These are phyloP conservation scores for Wickerhamomyces canadensis DNA, from an alignment of 805 yeast species.

Conservation along the genomic window DNA sequence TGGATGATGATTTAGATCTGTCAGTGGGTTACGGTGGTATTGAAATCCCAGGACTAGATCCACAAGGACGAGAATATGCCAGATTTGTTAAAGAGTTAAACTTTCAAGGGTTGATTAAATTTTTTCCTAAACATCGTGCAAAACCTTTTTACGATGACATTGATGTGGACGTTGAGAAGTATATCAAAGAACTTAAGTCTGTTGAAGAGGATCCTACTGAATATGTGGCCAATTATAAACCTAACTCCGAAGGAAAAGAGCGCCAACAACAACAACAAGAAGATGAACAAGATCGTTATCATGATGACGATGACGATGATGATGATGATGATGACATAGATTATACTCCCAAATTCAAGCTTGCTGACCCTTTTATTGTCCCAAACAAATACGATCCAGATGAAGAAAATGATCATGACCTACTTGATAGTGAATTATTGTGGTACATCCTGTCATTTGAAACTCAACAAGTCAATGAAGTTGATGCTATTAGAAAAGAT, in stretches of 20 bases:
- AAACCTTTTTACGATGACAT: too few relatives aligned
- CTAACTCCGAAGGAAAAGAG: too few relatives aligned
- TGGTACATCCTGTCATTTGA: neutral
- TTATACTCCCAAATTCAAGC: too few relatives aligned
- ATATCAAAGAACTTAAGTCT: neutral
- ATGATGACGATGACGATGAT: neutral
- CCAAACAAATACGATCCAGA: neutral
- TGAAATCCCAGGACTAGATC: neutral
- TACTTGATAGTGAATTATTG: neutral
- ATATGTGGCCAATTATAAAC: too few relatives aligned
- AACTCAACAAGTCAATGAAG: neutral
- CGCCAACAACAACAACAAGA: too few relatives aligned
- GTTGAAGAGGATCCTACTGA: too few relatives aligned
- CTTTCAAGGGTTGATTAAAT: neutral
- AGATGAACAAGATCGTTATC: too few relatives aligned
- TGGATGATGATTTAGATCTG: conserved; percentile 1
- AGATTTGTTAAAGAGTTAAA: neutral
- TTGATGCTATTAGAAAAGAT: neutral
- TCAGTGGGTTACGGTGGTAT: too few relatives aligned
- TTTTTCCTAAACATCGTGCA: too few relatives aligned
- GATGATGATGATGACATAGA: too few relatives aligned
- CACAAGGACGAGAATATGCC: neutral
- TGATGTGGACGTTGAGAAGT: neutral
- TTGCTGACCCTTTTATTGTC: too few relatives aligned
- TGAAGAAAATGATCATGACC: neutral